Evolutionary conservation across 495 filamentous ascomycete species (phyloP).

Genomic region (Penicillium angulare): DNA sequence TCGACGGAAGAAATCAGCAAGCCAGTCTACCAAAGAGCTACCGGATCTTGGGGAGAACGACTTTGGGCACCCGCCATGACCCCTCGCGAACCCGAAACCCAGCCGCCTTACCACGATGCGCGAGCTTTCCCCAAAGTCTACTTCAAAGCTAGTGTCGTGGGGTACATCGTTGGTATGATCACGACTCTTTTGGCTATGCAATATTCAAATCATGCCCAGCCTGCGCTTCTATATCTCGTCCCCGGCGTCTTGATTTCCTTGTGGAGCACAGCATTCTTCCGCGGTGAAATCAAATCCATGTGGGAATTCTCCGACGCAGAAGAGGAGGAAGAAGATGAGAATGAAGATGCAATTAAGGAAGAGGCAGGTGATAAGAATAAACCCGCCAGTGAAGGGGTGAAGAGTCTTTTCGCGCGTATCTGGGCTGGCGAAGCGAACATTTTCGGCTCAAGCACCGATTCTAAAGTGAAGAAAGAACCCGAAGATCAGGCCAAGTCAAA

Average conservation of each 20-base stretch:
- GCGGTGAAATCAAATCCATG: constrained; percentile 70
- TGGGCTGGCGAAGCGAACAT: constrained; percentile 21
- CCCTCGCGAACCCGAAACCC: constrained; percentile 25
- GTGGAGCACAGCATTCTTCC: constrained; percentile 74
- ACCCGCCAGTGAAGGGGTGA: constrained; percentile 2
- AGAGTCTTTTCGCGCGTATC: constrained; percentile 32
- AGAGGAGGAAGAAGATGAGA: constrained; percentile 27
- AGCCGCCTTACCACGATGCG: constrained; percentile 43
- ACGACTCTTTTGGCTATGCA: constrained; percentile 75
- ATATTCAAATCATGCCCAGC: constrained; percentile 77
- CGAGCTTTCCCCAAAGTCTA: constrained; percentile 78
- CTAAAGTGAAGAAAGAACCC: constrained; percentile 5
- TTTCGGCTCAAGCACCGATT: background rate
- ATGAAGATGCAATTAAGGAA: constrained; percentile 6
- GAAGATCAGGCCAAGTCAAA: constrained; percentile 4
- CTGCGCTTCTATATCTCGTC: constrained; percentile 90
- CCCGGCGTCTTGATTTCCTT: constrained; percentile 74
- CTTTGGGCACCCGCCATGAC: constrained; percentile 65
- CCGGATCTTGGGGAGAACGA: constrained; percentile 76
- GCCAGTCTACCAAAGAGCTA: constrained; percentile 57
- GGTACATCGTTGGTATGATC: constrained; percentile 80
- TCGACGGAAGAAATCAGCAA: constrained; percentile 40
- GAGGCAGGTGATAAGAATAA: constrained; percentile 20
- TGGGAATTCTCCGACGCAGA: constrained; percentile 76
- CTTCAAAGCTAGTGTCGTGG: constrained; percentile 74